phyloP scores from a whole-genome alignment of 1,284 basidiomycete species.

The Irpex sp. region DNA sequence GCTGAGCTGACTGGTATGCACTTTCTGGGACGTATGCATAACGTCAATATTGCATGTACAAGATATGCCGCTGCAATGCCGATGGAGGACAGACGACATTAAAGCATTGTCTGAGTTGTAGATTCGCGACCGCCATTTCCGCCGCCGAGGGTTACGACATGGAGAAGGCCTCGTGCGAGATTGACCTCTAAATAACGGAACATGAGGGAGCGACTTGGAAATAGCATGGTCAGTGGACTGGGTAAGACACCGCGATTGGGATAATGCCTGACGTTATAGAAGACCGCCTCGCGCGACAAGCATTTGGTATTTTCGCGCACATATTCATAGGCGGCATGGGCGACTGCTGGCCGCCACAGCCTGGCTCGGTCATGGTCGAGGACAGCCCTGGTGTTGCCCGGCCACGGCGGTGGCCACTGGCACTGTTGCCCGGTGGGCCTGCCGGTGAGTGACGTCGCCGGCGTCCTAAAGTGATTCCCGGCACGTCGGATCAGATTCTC shows the following conservation, averaged over 20 bases:
- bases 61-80: background rate
- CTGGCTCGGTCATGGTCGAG: background rate
- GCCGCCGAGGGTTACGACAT: background rate
- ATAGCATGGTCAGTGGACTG: background rate
- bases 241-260: background rate
- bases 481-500: background rate
- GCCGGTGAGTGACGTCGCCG: background rate
- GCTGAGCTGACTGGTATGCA: background rate
- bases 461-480: background rate
- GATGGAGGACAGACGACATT: background rate
- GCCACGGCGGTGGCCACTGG: background rate
- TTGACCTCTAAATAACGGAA: background rate
- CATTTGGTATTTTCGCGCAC: background rate
- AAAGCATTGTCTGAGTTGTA: background rate
- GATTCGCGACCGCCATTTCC: background rate
- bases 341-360: background rate
- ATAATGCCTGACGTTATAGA: background rate
- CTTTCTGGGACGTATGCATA: background rate
- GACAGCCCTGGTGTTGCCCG: background rate
- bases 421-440: background rate
- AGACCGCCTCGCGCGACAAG: background rate
- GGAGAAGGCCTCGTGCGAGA: background rate
- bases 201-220: background rate
- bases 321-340: background rate
- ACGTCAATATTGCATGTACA: background rate